phyloP scores from a whole-genome alignment of 2,329 filamentous ascomycete genomes.

The Blumeriella jaapii region DNA sequence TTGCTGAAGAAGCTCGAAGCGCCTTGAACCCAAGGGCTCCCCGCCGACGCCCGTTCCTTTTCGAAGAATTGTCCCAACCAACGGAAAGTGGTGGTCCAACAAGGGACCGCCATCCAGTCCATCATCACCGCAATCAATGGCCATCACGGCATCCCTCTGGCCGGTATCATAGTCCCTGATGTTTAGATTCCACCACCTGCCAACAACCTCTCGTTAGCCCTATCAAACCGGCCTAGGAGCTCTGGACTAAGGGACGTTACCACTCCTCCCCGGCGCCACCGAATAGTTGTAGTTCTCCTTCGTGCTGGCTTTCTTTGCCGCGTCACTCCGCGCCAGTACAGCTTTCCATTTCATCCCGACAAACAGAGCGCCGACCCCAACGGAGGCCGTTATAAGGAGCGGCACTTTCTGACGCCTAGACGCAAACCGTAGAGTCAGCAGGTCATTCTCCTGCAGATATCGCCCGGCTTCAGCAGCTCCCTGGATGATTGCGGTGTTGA shows the following conservation, averaged over 20 bases:
- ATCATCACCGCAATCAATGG: no score
- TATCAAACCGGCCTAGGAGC: background rate
- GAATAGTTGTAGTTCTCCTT: conserved; percentile 20
- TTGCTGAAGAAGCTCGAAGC: no score
- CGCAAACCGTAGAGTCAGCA: no score
- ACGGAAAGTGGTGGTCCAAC: no score
- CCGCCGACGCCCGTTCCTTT: no score
- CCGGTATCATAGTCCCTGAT: background rate
- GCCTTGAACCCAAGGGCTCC: no score
- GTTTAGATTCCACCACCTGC: conserved; percentile 1
- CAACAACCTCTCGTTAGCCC: background rate
- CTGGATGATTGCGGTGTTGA: no score
- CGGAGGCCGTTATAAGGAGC: conserved; percentile 20
- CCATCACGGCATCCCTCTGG: no score
- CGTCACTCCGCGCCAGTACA: conserved; percentile 25
- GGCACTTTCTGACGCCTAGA: conserved; percentile 20
- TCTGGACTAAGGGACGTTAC: conserved; percentile 7
- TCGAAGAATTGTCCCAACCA: no score
- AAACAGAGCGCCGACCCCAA: conserved; percentile 22
- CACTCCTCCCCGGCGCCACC: conserved; percentile 25
- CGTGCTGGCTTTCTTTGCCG: conserved; percentile 22
- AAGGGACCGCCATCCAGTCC: no score
- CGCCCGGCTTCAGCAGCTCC: no score
- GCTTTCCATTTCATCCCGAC: conserved; percentile 26
- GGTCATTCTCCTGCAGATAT: no score